These are phyloP conservation scores for Dipteronia sinensis DNA, from an alignment of 345 rosid genomes.

Conservation along the genomic window DNA sequence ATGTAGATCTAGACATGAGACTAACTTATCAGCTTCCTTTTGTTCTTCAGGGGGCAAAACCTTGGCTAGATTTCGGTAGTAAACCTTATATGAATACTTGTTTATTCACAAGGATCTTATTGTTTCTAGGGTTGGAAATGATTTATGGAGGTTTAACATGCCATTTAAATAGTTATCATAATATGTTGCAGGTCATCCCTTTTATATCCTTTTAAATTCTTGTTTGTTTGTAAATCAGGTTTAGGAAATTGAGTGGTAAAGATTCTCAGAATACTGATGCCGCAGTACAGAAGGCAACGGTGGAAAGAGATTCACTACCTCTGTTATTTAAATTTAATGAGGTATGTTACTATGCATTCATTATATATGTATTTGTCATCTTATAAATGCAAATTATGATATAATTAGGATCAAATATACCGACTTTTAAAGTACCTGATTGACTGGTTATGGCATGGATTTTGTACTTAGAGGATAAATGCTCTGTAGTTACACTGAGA, in stretches of 20 bases:
- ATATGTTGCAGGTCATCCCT: neutral
- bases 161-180: neutral
- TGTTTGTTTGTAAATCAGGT: slow-evolving; percentile 45
- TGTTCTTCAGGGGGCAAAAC: neutral
- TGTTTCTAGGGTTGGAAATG: slow-evolving; percentile 1
- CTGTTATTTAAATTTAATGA: slow-evolving; percentile 88
- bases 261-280: slow-evolving; percentile 47
- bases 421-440: neutral
- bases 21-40: neutral
- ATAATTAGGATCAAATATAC: neutral
- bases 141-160: neutral
- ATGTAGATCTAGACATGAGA: neutral
- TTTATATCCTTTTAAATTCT: slow-evolving; percentile 16
- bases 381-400: neutral
- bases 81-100: neutral
- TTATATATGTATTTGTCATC: neutral
- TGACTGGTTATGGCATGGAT: neutral
- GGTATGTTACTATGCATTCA: slow-evolving; percentile 41
- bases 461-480: neutral
- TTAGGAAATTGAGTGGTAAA: slow-evolving; percentile 52
- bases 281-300: slow-evolving; percentile 41
- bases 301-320: slow-evolving; percentile 69
- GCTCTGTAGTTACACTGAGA: neutral
- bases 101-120: neutral
- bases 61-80: neutral